Percentiles rank a stretch among this genome's conserved stretches.
phyloP scores from a whole-genome alignment of 805 yeast species.

The Candida ipomoeae region DNA sequence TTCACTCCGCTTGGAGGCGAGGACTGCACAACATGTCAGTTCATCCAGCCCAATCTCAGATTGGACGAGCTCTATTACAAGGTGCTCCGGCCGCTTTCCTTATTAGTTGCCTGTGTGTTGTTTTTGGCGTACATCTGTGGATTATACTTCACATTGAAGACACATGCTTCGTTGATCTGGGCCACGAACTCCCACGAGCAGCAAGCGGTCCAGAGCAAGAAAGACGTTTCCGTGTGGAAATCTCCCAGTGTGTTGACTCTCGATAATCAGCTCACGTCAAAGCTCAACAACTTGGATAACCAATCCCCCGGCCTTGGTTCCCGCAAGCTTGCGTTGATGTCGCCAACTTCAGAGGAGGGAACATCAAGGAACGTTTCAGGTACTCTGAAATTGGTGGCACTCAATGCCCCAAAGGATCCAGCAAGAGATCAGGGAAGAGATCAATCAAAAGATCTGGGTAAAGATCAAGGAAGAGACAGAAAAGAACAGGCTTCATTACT shows the following conservation, averaged over 20 bases:
- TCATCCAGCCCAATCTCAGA: slow-evolving; percentile 70
- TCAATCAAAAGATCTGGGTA: too few species aligned
- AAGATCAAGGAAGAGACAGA: background rate
- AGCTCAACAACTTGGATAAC: background rate
- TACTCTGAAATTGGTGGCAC: background rate
- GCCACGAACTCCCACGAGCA: slow-evolving; percentile 46
- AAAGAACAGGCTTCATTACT: background rate
- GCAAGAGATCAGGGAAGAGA: background rate
- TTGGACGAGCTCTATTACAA: slow-evolving; percentile 61
- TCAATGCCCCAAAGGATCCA: background rate
- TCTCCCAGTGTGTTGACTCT: slow-evolving; percentile 39
- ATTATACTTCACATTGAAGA: slow-evolving; percentile 84
- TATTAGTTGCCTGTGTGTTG: slow-evolving; percentile 73
- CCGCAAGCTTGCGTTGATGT: background rate
- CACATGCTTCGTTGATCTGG: slow-evolving; percentile 97
- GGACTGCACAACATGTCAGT: slow-evolving; percentile 69
- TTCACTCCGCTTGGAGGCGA: slow-evolving; percentile 14
- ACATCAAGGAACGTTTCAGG: background rate
- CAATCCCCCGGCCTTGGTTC: background rate
- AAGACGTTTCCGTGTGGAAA: slow-evolving; percentile 23
- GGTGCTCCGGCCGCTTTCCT: slow-evolving; percentile 77
- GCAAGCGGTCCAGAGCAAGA: slow-evolving; percentile 17
- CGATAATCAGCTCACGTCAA: slow-evolving; percentile 11
- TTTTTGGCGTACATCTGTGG: slow-evolving; percentile 87
- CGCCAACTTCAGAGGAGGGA: background rate